Evolutionary conservation across 805 yeast species (phyloP), one percentile per base, ranked within the genome.

Genomic region (Kazachstania viticola): DNA sequence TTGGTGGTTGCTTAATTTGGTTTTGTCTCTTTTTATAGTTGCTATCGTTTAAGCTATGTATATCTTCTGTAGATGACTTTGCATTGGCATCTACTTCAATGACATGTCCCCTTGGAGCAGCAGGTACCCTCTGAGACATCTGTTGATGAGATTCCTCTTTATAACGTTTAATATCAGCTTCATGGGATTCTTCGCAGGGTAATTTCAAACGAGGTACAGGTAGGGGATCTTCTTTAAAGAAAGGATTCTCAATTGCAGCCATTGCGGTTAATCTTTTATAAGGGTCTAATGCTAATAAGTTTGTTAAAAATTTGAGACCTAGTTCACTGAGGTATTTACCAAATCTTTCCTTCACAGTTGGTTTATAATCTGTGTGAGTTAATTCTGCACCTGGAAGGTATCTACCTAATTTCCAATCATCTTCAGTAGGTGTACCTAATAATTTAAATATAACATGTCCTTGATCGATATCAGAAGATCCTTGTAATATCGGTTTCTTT

Each of bases 381-480:
- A 69, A 48, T 53, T 73, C 57, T 24, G 49, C 54, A 2, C 58
- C 64, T 8, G 84, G 85, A 29, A 81, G 64, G 21, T 59, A 53
- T 19, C 65, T 61, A 17, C 71, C 79, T 25, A 68, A 69, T 1
- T 84, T 77, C 78, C 84, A 75, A 21, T 60, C 61, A 5, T 62
- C 64, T 4, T 62, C 61, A 6, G 67, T 54, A 2, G 97, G 95
- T 0, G 84, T 66, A 1, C 99, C 99, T 31, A 87, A 62, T 19
- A 91, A 61, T 46, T 72, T 71, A 53, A 91, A 91, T 8, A 88
- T 79, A 19, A 73, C 64, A 44, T 76, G 77, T 0, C 91, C 82
- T 60, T 91, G 99, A 52, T 88, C 94, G 9, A 79, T 54, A 52
- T 91, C 98, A 1, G 91, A 70, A 27, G 69, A 62, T 0, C 98